Base-by-base conservation (phyloP, 1,139 yeast species). In the Hanseniaspora gamundiae region DNA sequence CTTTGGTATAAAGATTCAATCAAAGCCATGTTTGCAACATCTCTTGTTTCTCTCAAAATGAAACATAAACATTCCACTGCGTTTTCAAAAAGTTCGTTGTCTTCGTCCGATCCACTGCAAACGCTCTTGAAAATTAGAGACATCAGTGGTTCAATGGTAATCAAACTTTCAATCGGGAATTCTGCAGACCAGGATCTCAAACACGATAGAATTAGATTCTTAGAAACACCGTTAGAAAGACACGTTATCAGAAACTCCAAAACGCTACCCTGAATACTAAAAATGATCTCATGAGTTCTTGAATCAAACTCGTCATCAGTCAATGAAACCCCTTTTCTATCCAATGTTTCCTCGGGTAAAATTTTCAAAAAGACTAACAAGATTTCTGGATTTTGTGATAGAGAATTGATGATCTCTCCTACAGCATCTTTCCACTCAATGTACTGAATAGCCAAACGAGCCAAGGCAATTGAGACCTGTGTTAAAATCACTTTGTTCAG, bases 111-210 rank as follows among this genome's bases (percentile, higher is more conserved):
- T 9, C 51, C 52, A 13, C 47, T 49, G 9, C 71, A 58, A 41
- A 91, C 66, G 1, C 94, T 81, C 44, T 70, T 72, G 59, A 87
- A 84, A 24, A 88, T 74, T 45, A 87, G 64, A 13, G 74, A 68
- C 24, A 88, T 75, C 42, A 91, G 64, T 1, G 80, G 65, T 17
- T 78, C 72, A 33, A 83, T 74, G 16, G 75, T 68, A 42, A 86
- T 62, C 29, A 88, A 67, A 43, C 76, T 70, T 45, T 76, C 80
- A 31, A 86, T 71, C 2, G 91, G 84, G 43, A 86, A 76, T 59
- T 91, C 98, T 51, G 73, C 74, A 47, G 91, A 77, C 98, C 98
- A 91, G 28, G 94, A 81, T 54, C 80, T 80, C 49, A 91, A 69
- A 60, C 95, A 84, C 51, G 78, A 81, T 49, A 88, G 71, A 13